Percentiles rank a stretch among this genome's conserved stretches.
Evolutionary conservation across 2,329 filamentous ascomycete species (phyloP).

Genomic region (Bipolaris sorokiniana): DNA sequence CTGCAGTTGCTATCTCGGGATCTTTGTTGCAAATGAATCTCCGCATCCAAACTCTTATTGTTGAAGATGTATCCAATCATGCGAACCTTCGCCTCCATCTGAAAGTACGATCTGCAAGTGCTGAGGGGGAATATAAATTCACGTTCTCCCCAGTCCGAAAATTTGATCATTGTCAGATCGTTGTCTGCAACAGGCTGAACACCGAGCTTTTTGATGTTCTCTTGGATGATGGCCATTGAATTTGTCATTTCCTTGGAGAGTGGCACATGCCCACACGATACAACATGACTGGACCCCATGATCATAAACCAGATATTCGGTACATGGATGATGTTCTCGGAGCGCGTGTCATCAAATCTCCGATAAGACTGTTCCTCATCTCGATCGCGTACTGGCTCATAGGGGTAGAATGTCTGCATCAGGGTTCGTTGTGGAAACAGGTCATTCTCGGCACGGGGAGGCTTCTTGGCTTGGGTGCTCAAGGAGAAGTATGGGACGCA

Average conservation of each 20-base stretch:
- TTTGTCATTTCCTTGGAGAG: slow-evolving; percentile 33
- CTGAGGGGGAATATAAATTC: slow-evolving; percentile 27
- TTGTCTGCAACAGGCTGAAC: slow-evolving; percentile 3
- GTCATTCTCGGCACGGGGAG: slow-evolving; percentile 7
- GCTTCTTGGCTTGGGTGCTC: slow-evolving; percentile 10
- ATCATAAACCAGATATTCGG: slow-evolving; percentile 43
- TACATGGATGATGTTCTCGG: slow-evolving; percentile 33
- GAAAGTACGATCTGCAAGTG: slow-evolving; percentile 39
- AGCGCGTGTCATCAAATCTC: slow-evolving; percentile 26
- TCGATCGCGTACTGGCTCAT: slow-evolving; percentile 38
- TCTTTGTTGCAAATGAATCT: slow-evolving; percentile 18
- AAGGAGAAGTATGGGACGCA: slow-evolving; percentile 40
- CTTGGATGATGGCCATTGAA: slow-evolving; percentile 33
- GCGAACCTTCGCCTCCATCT: slow-evolving; percentile 37
- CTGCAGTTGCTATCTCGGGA: slow-evolving; percentile 4
- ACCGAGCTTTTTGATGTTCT: slow-evolving; percentile 24
- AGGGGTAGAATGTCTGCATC: slow-evolving; percentile 43
- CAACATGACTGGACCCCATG: slow-evolving; percentile 30
- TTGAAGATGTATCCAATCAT: slow-evolving; percentile 21
- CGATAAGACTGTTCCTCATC: slow-evolving; percentile 41
- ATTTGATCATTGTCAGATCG: slow-evolving; percentile 21
- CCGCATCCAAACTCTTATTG: neutral
- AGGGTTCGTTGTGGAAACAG: slow-evolving; percentile 33
- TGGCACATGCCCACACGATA: slow-evolving; percentile 36
- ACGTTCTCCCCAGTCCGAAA: slow-evolving; percentile 31